A percentile compares a stretch with the other conserved stretches of the same genome.
Evolutionary conservation across 306 rosid genomes (phyloP).

Genomic region (Fagus sylvatica): DNA sequence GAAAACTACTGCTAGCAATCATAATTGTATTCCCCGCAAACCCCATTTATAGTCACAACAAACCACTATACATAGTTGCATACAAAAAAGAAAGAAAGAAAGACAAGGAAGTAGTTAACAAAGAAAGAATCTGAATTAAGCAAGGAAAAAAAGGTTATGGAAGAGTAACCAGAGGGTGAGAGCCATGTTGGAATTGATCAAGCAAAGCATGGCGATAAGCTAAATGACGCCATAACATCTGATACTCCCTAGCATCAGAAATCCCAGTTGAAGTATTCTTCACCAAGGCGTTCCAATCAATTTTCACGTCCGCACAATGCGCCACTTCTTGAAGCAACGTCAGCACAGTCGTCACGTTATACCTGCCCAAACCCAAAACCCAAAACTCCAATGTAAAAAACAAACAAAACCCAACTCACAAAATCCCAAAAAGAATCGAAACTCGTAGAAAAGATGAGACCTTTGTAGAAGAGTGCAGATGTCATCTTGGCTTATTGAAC

Average conservation of each 20-base stretch:
- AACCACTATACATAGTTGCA: not conserved
- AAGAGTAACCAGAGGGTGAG: constrained; percentile 60
- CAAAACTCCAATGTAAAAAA: not conserved
- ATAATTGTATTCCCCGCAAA: not conserved
- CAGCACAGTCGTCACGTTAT: constrained; percentile 51
- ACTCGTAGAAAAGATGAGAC: constrained; percentile 19
- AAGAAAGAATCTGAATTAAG: not conserved
- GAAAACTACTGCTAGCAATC: not conserved
- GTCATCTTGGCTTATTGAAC: constrained; percentile 50
- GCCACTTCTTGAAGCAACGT: constrained; percentile 72
- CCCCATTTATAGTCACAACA: not conserved
- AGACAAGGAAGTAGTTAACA: too few relatives aligned
- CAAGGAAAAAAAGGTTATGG: not conserved
- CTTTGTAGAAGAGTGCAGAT: constrained; percentile 47
- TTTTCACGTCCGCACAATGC: constrained; percentile 38
- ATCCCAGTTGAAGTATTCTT: constrained; percentile 76
- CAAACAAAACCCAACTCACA: not conserved
- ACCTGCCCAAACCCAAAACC: constrained; percentile 43
- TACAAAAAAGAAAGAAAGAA: not conserved
- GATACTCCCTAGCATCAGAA: constrained; percentile 77
- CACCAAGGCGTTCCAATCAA: constrained; percentile 78
- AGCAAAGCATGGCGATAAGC: constrained; percentile 60
- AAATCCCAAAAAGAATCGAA: not conserved
- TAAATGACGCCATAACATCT: constrained; percentile 92
- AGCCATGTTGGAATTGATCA: constrained; percentile 42